Evolutionary conservation across 345 rosid genomes (phyloP).

Genomic region (Citrus hindsii): DNA sequence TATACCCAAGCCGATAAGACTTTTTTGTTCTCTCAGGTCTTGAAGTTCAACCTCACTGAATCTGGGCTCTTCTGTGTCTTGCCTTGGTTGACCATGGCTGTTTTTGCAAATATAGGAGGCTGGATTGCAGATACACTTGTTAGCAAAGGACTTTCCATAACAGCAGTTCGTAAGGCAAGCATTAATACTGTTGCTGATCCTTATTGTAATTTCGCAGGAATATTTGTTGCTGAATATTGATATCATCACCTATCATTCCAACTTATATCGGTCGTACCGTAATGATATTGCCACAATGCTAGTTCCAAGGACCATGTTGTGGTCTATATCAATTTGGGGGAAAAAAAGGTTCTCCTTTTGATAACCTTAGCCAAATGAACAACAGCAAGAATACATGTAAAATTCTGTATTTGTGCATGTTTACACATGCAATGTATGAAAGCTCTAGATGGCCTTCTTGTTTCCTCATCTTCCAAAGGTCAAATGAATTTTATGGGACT

Average conservation of each 20-base stretch:
- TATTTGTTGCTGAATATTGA: not conserved
- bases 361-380: not conserved
- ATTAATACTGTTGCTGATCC: conserved; percentile 8
- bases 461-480: not conserved
- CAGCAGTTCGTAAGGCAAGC: conserved; percentile 91
- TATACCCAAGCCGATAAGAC: not conserved
- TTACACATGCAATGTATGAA: not conserved
- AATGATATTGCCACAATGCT: not conserved
- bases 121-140: conserved; percentile 99
- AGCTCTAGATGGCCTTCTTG: not conserved
- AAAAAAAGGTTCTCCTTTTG: not conserved
- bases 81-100: conserved; percentile 99
- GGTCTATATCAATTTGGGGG: not conserved
- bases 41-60: conserved; percentile 96
- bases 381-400: not conserved
- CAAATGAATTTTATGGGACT: not conserved
- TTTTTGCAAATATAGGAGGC: conserved; percentile 89
- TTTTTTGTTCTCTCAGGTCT: conserved; percentile 52
- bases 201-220: not conserved
- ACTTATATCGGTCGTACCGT: not conserved
- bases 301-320: not conserved
- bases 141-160: conserved; percentile 87
- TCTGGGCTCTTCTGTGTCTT: conserved; percentile 91
- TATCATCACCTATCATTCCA: not conserved
- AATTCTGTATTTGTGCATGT: not conserved